Conservation (phyloP, 2,329 filamentous ascomycete genomes). For the Stylonectria norvegica region DNA sequence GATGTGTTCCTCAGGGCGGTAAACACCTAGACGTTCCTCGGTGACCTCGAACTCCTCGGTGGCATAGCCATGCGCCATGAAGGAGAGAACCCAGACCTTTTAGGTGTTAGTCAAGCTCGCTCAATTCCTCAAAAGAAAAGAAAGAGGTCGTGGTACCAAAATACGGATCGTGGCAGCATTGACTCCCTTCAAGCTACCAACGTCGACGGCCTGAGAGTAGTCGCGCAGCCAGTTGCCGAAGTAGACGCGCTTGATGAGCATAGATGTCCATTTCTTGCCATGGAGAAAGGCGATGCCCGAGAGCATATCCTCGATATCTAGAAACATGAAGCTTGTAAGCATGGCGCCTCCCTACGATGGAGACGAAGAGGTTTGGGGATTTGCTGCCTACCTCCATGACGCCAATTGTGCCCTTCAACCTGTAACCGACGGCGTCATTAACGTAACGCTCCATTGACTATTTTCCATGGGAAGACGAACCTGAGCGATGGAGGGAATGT, state of each 20-base stretch:
- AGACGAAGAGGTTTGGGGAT: constrained; percentile 9
- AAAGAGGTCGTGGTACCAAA: constrained; percentile 43
- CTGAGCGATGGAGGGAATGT: constrained; percentile 63
- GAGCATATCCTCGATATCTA: constrained; percentile 78
- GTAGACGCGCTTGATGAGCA: constrained; percentile 74
- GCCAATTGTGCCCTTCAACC: constrained; percentile 67
- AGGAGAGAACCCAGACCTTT: constrained; percentile 73
- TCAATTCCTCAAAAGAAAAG: neutral
- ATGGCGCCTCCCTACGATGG: constrained; percentile 4
- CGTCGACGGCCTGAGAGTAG: constrained; percentile 80
- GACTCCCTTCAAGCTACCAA: constrained; percentile 74
- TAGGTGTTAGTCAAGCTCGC: constrained; percentile 1
- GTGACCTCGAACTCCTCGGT: constrained; percentile 84
- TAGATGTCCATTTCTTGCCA: constrained; percentile 80
- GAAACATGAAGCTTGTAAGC: constrained; percentile 13
- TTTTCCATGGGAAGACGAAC: constrained; percentile 21
- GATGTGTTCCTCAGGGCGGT: constrained; percentile 72
- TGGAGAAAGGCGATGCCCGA: constrained; percentile 72
- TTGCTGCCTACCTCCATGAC: constrained; percentile 55
- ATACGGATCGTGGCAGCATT: constrained; percentile 76
- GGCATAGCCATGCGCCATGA: constrained; percentile 80
- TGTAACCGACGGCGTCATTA: constrained; percentile 33
- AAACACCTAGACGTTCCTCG: constrained; percentile 73
- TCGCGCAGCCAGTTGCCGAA: constrained; percentile 87
- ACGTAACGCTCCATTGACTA: neutral